Conservation (phyloP, 202 grass and related monocot genomes). For the Panicum virgatum region DNA sequence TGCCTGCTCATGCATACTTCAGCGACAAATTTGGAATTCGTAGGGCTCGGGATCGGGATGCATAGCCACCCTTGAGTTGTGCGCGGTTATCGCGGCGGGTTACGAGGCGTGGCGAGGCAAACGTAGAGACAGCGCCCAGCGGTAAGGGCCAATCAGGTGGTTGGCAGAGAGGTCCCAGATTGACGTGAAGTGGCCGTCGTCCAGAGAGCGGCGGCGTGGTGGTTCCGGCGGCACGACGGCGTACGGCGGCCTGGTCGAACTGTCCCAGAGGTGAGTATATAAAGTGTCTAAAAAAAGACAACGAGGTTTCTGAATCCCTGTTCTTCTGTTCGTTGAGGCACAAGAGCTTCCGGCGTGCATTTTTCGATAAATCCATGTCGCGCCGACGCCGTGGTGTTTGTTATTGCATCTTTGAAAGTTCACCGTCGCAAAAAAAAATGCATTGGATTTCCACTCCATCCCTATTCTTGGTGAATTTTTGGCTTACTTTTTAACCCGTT, state of each 20-base stretch:
- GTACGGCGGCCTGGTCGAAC: neutral
- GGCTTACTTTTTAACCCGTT: neutral
- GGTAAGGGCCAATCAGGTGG: neutral
- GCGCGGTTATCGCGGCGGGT: too few relatives aligned
- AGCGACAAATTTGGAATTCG: too few relatives aligned
- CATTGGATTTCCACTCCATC: neutral
- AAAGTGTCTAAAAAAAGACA: neutral
- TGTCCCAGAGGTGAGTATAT: neutral
- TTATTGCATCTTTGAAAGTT: neutral
- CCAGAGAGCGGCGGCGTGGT: neutral
- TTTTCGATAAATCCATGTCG: neutral
- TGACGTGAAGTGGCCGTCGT: conserved; percentile 9
- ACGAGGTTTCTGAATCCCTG: neutral
- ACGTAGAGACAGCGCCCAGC: conserved; percentile 33
- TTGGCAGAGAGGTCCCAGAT: neutral
- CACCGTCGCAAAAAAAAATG: neutral
- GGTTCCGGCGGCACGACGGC: neutral
- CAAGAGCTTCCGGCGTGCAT: neutral
- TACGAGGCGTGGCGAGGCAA: conserved; percentile 9
- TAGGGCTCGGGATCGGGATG: too few relatives aligned
- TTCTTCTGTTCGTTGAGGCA: neutral
- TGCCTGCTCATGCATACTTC: too few relatives aligned
- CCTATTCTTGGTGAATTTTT: neutral
- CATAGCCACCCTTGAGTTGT: too few relatives aligned
- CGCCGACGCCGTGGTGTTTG: neutral